Conservation (phyloP, 768 basidiomycete species). For the Wakefieldia striispora region DNA sequence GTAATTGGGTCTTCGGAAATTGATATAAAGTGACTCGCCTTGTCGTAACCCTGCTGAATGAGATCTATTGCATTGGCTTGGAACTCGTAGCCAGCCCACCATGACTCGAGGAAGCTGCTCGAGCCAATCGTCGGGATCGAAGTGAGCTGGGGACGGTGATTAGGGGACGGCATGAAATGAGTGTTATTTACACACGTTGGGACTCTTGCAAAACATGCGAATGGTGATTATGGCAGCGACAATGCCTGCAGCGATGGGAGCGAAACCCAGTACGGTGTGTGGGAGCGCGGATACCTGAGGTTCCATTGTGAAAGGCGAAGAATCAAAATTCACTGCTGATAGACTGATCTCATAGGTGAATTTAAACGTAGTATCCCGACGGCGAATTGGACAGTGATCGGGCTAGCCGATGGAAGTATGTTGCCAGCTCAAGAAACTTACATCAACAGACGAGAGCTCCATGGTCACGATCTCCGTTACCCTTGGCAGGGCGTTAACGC, state of each 20-base stretch:
- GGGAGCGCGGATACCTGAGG: too few species aligned
- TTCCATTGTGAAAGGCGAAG: too few species aligned
- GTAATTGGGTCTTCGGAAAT: background rate
- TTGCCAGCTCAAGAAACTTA: too few species aligned
- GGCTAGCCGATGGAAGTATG: too few species aligned
- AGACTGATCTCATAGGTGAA: too few species aligned
- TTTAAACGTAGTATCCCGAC: too few species aligned
- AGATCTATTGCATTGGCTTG: background rate
- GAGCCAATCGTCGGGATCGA: constrained; percentile 2
- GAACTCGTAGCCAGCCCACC: constrained; percentile 1
- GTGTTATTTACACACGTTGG: background rate
- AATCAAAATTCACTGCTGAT: too few species aligned
- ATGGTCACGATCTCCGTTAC: too few species aligned
- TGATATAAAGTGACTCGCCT: background rate
- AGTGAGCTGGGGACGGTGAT: background rate
- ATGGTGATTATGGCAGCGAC: background rate
- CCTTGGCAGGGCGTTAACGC: too few species aligned
- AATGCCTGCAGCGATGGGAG: background rate
- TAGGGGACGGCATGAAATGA: background rate
- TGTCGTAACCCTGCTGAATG: background rate
- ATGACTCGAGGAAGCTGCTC: constrained; percentile 4
- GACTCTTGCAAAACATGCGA: background rate
- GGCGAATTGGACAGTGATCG: too few species aligned
- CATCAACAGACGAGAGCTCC: too few species aligned
- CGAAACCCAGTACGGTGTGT: too few species aligned